Conservation (phyloP, 495 filamentous ascomycete genomes). For the Aspergillus coremiiformis region DNA sequence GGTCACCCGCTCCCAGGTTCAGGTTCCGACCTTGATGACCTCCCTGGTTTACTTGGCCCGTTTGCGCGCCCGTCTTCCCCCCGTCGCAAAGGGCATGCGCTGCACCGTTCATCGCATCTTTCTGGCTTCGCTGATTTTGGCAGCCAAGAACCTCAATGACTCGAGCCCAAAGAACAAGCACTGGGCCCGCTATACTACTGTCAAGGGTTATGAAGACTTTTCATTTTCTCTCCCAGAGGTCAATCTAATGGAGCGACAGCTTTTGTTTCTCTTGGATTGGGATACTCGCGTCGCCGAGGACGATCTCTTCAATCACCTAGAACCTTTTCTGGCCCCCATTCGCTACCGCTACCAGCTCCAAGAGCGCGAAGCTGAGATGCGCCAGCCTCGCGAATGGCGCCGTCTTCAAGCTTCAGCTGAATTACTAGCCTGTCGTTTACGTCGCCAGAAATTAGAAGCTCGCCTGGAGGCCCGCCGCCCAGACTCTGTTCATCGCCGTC, state of each 20-base stretch:
- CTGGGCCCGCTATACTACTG: conserved; percentile 84
- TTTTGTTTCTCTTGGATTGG: conserved; percentile 90
- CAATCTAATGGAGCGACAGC: conserved; percentile 97
- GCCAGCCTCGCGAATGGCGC: conserved; percentile 39
- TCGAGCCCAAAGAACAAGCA: conserved; percentile 99
- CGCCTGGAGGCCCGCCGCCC: conserved; percentile 18
- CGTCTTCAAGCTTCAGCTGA: conserved; percentile 38
- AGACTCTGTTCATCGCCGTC: conserved; percentile 19
- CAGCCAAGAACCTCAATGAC: conserved; percentile 75
- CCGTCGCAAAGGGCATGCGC: conserved; percentile 92
- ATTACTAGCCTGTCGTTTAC: conserved; percentile 34
- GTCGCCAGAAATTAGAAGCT: conserved; percentile 34
- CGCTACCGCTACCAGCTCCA: conserved; percentile 40
- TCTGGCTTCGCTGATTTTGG: conserved; percentile 69
- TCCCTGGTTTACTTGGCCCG: conserved; percentile 87
- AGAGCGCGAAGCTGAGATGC: conserved; percentile 28
- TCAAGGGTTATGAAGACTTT: conserved; percentile 71
- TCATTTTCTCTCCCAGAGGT: conserved; percentile 92
- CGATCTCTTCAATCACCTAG: conserved; percentile 80
- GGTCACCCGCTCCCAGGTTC: conserved; percentile 87
- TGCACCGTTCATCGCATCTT: conserved; percentile 93
- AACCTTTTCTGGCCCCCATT: conserved; percentile 82
- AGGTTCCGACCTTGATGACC: conserved; percentile 95
- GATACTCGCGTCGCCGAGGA: conserved; percentile 75
- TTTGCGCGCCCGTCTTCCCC: conserved; percentile 73